Evolutionary conservation across 176 grass and related monocot genomes (phyloP).

Genomic region (Rhynchospora breviuscula): DNA sequence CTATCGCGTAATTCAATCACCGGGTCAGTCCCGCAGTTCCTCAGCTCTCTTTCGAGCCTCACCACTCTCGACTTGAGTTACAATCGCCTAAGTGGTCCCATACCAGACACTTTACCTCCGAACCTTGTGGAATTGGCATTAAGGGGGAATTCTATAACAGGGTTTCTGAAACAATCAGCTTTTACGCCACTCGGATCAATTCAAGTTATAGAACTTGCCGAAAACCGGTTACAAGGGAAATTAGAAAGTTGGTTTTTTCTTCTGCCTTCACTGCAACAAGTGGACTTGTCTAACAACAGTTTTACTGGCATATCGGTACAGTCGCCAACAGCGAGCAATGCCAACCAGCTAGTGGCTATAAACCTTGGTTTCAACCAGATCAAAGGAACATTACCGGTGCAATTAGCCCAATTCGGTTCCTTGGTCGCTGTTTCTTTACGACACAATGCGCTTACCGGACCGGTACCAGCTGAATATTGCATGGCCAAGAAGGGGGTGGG

Average conservation of each 20-base stretch:
- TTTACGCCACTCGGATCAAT: background rate
- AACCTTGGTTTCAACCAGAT: conserved; percentile 20
- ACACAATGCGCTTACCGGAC: conserved; percentile 14
- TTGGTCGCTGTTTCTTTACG: conserved; percentile 8
- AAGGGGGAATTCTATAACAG: conserved; percentile 2
- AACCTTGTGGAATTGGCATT: conserved; percentile 20
- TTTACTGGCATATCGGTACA: conserved; percentile 9
- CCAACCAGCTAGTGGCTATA: conserved; percentile 12
- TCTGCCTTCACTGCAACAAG: conserved; percentile 21
- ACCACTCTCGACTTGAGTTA: conserved; percentile 19
- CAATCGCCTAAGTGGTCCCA: conserved; percentile 1
- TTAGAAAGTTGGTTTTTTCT: conserved; percentile 19
- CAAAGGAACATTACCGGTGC: conserved; percentile 5
- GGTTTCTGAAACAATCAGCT: background rate
- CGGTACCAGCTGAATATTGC: conserved; percentile 2
- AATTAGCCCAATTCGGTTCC: conserved; percentile 4
- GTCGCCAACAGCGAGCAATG: background rate
- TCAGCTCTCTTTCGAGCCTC: conserved; percentile 7
- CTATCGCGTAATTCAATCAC: conserved; percentile 17
- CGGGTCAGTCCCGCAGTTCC: background rate
- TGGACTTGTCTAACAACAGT: conserved; percentile 20
- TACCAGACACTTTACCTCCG: background rate
- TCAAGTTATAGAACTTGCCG: conserved; percentile 17
- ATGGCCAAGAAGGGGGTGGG: background rate
- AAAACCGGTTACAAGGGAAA: conserved; percentile 12